Base-by-base conservation (phyloP, 306 rosid species). In the Lithocarpus polystachyus region DNA sequence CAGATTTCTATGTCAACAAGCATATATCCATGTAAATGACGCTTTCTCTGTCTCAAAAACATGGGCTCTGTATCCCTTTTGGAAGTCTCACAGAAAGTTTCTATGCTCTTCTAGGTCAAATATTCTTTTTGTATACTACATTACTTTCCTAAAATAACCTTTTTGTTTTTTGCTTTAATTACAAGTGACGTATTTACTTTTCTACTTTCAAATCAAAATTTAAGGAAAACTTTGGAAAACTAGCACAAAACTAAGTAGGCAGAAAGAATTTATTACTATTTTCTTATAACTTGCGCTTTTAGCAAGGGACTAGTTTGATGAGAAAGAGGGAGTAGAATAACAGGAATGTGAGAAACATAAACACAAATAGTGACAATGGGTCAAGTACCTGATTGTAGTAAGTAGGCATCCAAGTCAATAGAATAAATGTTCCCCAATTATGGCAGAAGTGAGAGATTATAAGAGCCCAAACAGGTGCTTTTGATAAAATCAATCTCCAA, bases 381-480 rank as follows among this genome's bases (percentile, higher is more conserved):
- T 53, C 43, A 74, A 64, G 62, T 89, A 94, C 98, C 97, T 94
- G 97, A 86, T 94, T 94, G 87, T 94, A 94, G 88, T 94, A 94
- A 3, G 98, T 94, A 33, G 98, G 97, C 98, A 94, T 94, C 98
- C 98, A 94, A 23, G 98, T 94, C 86, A 94, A 82, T 61, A 94
- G 88, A 85, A 94, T 94, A 81, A 94, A 94, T 82, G 98, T 94
- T 56, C 97, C 98, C 98, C 97, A 94, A 83, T 92, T 94, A 76
- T 92, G 98, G 83, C 97, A 94, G 78, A 92, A 92, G 78, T 92
- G 98, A 82, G 95, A 91, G 73, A 94, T 77, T 73, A 94, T 92
- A 80, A 94, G 94, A 81, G 98, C 98, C 98, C 97, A 94, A 61
- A 94, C 98, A 81, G 98, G 94, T 85, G 97, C 85, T 80, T 94